A percentile compares a stretch with the other conserved stretches of the same genome.
Evolutionary conservation across 2,329 filamentous ascomycete genomes (phyloP).

Genomic region (Xylariaceae sp.): DNA sequence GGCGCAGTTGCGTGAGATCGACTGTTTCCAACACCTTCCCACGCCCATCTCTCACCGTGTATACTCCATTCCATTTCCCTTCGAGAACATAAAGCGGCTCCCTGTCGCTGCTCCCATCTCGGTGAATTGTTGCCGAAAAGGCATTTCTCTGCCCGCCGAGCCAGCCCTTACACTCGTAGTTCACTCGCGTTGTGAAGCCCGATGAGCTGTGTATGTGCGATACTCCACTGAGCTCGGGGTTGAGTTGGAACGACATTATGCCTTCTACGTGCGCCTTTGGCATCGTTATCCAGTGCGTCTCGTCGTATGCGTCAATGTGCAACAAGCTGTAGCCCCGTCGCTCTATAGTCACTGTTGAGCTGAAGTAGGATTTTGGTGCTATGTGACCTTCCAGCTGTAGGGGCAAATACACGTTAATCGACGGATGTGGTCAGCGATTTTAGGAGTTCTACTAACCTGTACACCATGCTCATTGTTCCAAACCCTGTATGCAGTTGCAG

Average conservation of each 20-base stretch:
- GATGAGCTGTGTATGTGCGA: constrained; percentile 83
- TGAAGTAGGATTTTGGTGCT: constrained; percentile 93
- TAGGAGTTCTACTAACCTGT: neutral
- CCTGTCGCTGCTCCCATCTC: constrained; percentile 62
- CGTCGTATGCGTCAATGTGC: constrained; percentile 49
- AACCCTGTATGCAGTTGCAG: constrained; percentile 91
- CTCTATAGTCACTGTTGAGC: constrained; percentile 89
- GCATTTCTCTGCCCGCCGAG: constrained; percentile 93
- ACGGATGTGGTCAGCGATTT: neutral
- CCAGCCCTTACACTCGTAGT: constrained; percentile 94
- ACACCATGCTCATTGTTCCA: constrained; percentile 82
- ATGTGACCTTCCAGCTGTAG: constrained; percentile 77
- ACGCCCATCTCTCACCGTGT: constrained; percentile 63
- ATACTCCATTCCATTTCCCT: constrained; percentile 85
- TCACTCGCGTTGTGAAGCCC: constrained; percentile 83
- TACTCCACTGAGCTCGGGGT: constrained; percentile 82
- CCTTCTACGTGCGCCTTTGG: constrained; percentile 92
- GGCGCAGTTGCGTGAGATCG: constrained; percentile 52
- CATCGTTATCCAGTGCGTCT: constrained; percentile 77
- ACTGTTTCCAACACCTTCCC: constrained; percentile 55
- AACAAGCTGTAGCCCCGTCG: constrained; percentile 87
- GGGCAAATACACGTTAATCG: constrained; percentile 3
- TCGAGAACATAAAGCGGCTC: constrained; percentile 75
- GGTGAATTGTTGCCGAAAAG: constrained; percentile 72
- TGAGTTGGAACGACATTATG: constrained; percentile 79